Evolutionary conservation across 257 asterid genomes (phyloP), one percentile per base, ranked within the genome.

Genomic region (Lavandula angustifolia): DNA sequence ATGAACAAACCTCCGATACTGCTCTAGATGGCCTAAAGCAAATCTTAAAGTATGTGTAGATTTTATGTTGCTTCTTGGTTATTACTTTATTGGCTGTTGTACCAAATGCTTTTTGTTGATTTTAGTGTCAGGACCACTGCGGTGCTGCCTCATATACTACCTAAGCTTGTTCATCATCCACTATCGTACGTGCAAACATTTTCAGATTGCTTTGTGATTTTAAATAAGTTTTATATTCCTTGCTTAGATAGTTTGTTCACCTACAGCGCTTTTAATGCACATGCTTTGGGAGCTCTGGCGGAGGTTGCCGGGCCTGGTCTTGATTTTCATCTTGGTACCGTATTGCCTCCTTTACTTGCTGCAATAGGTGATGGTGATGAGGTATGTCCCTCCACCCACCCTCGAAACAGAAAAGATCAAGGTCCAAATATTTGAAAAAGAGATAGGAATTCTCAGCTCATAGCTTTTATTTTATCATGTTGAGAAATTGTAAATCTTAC

Each of bases 251-350:
- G 48, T 72, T 75, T 61, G 12, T 71, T 54, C 73, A 22, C 69
- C 64, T 73, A 59, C 85, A 94, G 99, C 41, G 94, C 97, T 18
- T 90, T 87, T 84, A 90, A 94, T 71, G 99, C 99, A 8, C 99
- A 94, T 83, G 99, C 99, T 73, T 78, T 94, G 83, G 99, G 96
- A 78, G 99, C 99, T 73, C 75, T 94, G 53, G 99, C 99, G 10
- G 96, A 86, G 71, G 99, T 89, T 79, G 99, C 99, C 18, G 99
- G 99, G 60, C 82, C 97, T 75, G 97, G 97, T 76, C 97, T 94
- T 72, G 78, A 83, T 82, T 82, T 73, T 67, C 99, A 90, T 84
- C 88, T 94, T 74, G 84, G 95, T 51, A 86, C 95, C 6, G 69
- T 90, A 66, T 92, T 94, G 74, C 97, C 99, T 66, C 85, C 97